Evolutionary conservation across 106 monocot genomes (phyloP).

Genomic region (Dioscorea dumetorum): DNA sequence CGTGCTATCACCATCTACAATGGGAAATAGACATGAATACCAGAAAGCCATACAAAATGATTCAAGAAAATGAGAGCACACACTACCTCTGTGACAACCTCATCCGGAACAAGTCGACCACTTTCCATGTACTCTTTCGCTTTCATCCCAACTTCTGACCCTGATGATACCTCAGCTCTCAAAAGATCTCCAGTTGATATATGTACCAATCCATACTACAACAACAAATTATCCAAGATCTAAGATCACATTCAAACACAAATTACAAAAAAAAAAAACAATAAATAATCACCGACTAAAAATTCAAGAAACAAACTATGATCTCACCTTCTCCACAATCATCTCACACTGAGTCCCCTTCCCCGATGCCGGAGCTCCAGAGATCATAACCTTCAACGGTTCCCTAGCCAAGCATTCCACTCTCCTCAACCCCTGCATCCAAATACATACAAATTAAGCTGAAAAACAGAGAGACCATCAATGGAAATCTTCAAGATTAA

Average conservation of each 20-base stretch:
- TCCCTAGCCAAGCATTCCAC: slow-evolving; percentile 34
- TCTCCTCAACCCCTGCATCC: slow-evolving; percentile 9
- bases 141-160: slow-evolving; percentile 78
- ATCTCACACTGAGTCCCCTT: slow-evolving; percentile 89
- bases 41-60: neutral
- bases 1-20: slow-evolving; percentile 67
- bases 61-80: neutral
- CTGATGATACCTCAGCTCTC: slow-evolving; percentile 75
- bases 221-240: neutral
- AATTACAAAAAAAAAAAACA: no score
- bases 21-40: slow-evolving; percentile 2
- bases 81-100: slow-evolving; percentile 82
- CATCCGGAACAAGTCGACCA: slow-evolving; percentile 83
- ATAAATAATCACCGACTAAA: neutral
- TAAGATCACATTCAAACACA: no score
- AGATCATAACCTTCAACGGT: slow-evolving; percentile 93
- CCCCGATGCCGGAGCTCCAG: slow-evolving; percentile 88
- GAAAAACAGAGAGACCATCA: neutral
- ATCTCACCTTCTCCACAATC: slow-evolving; percentile 66
- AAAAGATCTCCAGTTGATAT: slow-evolving; percentile 95
- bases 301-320: neutral
- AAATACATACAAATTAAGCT: neutral
- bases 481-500: neutral
- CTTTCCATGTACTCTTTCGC: slow-evolving; percentile 89
- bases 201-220: slow-evolving; percentile 86